Percentiles rank a stretch among this genome's conserved stretches.
These are phyloP conservation scores for Neolentinus lepideus DNA, from an alignment of 1,284 basidiomycete genomes.

Conservation along the genomic window DNA sequence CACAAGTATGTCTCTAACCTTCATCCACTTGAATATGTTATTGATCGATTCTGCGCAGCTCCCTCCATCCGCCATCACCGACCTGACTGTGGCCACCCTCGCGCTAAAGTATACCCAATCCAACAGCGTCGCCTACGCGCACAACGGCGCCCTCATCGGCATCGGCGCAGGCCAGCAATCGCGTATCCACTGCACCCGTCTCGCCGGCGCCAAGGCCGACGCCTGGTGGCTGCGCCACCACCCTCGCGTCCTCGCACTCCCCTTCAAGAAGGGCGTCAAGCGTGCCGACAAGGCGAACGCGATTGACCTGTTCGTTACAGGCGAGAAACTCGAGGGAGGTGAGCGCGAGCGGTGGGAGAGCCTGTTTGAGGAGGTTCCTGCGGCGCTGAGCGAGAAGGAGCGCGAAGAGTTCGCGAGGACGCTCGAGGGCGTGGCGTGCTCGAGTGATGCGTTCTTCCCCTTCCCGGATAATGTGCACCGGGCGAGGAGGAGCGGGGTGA, in stretches of 20 bases:
- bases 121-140: constrained; percentile 96
- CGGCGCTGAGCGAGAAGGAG: constrained; percentile 66
- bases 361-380: constrained; percentile 75
- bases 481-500: constrained; percentile 85
- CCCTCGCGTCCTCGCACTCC: constrained; percentile 82
- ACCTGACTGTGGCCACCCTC: constrained; percentile 91
- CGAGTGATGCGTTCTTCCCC: constrained; percentile 98
- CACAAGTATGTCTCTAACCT: constrained; percentile 47
- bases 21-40: no score
- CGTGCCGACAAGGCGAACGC: constrained; percentile 98
- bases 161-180: constrained; percentile 98
- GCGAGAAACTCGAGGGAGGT: constrained; percentile 79
- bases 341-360: constrained; percentile 92
- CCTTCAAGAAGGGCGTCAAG: constrained; percentile 98
- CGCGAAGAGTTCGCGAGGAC: constrained; percentile 64
- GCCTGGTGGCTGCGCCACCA: constrained; percentile 99
- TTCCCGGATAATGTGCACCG: constrained; percentile 98
- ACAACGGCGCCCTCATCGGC: constrained; percentile 89
- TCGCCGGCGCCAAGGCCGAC: constrained; percentile 97
- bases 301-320: constrained; percentile 94
- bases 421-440: constrained; percentile 84
- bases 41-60: constrained; percentile 60
- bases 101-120: constrained; percentile 99
- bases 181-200: constrained; percentile 97
- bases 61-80: constrained; percentile 67